A percentile compares a stretch with the other conserved stretches of the same genome.
phyloP scores from a whole-genome alignment of 345 rosid genomes.

The Turnera subulata region DNA sequence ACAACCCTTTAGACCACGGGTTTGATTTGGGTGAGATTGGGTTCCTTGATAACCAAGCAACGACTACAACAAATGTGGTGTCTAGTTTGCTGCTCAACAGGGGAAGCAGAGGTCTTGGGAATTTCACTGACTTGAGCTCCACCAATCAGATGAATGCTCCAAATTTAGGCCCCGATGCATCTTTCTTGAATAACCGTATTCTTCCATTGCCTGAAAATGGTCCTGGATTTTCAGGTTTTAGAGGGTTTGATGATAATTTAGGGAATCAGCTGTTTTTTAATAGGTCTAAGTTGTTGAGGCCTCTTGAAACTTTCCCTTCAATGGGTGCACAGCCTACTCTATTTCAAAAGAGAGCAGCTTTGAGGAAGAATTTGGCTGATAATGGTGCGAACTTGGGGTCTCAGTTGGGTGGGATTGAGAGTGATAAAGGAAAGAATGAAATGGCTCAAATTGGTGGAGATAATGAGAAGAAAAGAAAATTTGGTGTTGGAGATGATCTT shows the following conservation, averaged over 20 bases:
- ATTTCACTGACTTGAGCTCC: conserved; percentile 33
- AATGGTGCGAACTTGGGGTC: conserved; percentile 27
- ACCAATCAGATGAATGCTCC: conserved; percentile 28
- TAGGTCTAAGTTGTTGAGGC: conserved; percentile 52
- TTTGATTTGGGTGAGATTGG: conserved; percentile 53
- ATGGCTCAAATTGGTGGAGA: conserved; percentile 27
- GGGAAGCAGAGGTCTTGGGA: conserved; percentile 30
- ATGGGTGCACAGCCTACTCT: conserved; percentile 55
- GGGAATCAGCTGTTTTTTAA: conserved; percentile 35
- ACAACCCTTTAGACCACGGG: conserved; percentile 41
- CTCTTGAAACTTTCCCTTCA: conserved; percentile 45
- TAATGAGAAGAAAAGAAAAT: conserved; percentile 30
- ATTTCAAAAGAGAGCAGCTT: conserved; percentile 57
- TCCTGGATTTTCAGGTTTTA: conserved; percentile 32
- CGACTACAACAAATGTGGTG: conserved; percentile 18
- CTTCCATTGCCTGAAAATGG: conserved; percentile 35
- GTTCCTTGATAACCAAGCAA: conserved; percentile 45
- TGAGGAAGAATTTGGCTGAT: conserved; percentile 43
- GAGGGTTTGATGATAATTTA: conserved; percentile 38
- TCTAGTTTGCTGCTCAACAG: conserved; percentile 32
- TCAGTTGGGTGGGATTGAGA: conserved; percentile 28
- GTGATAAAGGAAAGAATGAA: conserved; percentile 43
- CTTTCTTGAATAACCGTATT: conserved; percentile 23
- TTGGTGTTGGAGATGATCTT: conserved; percentile 22
- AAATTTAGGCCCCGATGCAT: conserved; percentile 31